Evolutionary conservation across 78 protist genomes (phyloP).

Genomic region (Protostelium mycophagum): DNA sequence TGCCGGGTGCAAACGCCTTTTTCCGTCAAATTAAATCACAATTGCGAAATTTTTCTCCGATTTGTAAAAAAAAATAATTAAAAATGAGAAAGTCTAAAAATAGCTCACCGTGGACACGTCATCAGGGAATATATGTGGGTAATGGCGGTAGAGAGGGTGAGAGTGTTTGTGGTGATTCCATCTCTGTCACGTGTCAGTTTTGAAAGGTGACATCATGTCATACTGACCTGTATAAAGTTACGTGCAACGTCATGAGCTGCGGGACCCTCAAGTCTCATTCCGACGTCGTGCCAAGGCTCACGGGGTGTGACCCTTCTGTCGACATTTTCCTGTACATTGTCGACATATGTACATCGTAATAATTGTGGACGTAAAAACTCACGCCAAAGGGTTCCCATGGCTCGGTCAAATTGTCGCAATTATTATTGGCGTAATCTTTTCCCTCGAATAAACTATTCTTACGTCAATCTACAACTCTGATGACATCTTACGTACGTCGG

Average conservation of each 20-base stretch:
- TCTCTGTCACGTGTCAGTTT: not conserved
- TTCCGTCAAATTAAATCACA: not conserved
- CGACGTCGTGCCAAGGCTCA: slow-evolving; percentile 76
- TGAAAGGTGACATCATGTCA: not conserved
- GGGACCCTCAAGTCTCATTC: slow-evolving; percentile 49
- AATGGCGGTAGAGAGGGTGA: not conserved
- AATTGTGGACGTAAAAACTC: not conserved
- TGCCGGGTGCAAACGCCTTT: not conserved
- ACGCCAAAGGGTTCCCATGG: not conserved
- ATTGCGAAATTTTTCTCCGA: not conserved
- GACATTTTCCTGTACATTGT: slow-evolving; percentile 26
- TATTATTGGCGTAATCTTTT: slow-evolving; percentile 39
- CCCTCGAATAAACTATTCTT: slow-evolving; percentile 41
- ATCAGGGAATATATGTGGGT: not conserved
- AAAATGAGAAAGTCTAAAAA: slow-evolving; percentile 40
- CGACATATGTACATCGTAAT: not conserved
- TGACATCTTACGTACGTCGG: slow-evolving; percentile 6
- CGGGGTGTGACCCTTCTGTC: slow-evolving; percentile 46
- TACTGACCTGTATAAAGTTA: slow-evolving; percentile 21
- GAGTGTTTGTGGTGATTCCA: slow-evolving; percentile 61
- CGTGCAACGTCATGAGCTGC: slow-evolving; percentile 49
- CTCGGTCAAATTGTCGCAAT: not conserved
- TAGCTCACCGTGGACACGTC: too few species aligned
- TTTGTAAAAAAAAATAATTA: too few species aligned
- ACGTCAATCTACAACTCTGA: slow-evolving; percentile 41